phyloP scores from a whole-genome alignment of 2,329 filamentous ascomycete species.

The Ascosphaera apis region DNA sequence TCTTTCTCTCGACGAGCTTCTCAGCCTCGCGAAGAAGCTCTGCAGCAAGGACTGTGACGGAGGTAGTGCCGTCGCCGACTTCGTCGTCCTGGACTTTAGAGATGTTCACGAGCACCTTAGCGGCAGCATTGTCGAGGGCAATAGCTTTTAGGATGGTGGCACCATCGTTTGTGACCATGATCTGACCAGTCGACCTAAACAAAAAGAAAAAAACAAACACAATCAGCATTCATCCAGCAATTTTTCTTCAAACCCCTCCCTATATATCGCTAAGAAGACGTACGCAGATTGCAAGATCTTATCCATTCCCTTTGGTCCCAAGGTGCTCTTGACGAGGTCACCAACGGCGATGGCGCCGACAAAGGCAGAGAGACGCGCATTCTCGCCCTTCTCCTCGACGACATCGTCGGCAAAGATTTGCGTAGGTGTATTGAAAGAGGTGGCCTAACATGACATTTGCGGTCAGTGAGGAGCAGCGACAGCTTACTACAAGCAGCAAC shows the following conservation, averaged over 20 bases:
- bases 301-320: constrained; percentile 97
- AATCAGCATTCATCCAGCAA: constrained; percentile 1
- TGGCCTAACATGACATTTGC: constrained; percentile 11
- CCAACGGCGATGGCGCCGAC: constrained; percentile 96
- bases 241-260: constrained; percentile 7
- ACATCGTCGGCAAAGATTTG: constrained; percentile 97
- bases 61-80: constrained; percentile 93
- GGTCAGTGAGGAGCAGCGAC: no score
- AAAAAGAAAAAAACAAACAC: constrained; percentile 6
- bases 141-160: constrained; percentile 97
- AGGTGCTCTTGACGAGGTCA: constrained; percentile 87
- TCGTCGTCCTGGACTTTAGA: constrained; percentile 99
- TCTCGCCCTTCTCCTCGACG: constrained; percentile 94
- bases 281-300: constrained; percentile 93
- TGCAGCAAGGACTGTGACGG: constrained; percentile 85
- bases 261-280: constrained; percentile 10
- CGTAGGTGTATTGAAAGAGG: constrained; percentile 44
- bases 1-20: constrained; percentile 93
- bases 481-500: constrained; percentile 2
- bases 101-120: constrained; percentile 96
- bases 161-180: constrained; percentile 97
- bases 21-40: constrained; percentile 91
- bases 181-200: constrained; percentile 68
- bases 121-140: constrained; percentile 91
- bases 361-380: constrained; percentile 94